Evolutionary conservation across 2,329 filamentous ascomycete genomes (phyloP), one percentile per base, ranked within the genome.

Genomic region (Orbilia ellipsospora): DNA sequence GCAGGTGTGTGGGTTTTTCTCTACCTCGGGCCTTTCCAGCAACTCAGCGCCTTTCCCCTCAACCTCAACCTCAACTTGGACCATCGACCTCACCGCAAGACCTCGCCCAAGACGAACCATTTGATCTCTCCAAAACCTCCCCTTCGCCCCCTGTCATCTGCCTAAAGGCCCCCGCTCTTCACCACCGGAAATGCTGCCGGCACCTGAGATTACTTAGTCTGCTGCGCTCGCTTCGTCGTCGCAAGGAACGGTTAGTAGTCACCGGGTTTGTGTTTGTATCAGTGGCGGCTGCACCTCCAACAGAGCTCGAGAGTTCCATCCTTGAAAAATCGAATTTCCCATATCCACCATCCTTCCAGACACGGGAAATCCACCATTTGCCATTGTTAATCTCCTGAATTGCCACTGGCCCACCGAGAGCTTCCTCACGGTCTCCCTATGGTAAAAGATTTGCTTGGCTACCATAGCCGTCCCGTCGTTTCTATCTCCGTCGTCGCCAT

Each of bases 301-400:
- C 48, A 59, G 26, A 40, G 23, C 44, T 40, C 28, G 54, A 59
- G 40, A 67, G 50, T 40, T 13, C 51, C 52, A 72, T 60, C 60
- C 48, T 63, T 56, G 59, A 48, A 73, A 20, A 60, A 56, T 73
- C 61, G 68, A 65, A 73, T 73, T 73, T 66, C 31, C 44, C 48
- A 42, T 55, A 57, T 56, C 55, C 16, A 56, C 69, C 62, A 62
- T 66, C 62, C 56, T 28, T 51, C 56, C 26, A 12, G 16, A 42
- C 62, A 73, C 50, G 44, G 48, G 56, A 67, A 36, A 66, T 54
- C 57, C 26, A 13, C n/a, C 44, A 40, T 62, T 73, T 52, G 48
- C 56, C 62, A 66, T 73, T 51, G 52, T 48, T 40, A 16, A 23
- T 16, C 45, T 36, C 40, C 20, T 18, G 23, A 45, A 45, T 68